Conservation (phyloP, 305 asterid species). For the Fraxinus ornus region DNA sequence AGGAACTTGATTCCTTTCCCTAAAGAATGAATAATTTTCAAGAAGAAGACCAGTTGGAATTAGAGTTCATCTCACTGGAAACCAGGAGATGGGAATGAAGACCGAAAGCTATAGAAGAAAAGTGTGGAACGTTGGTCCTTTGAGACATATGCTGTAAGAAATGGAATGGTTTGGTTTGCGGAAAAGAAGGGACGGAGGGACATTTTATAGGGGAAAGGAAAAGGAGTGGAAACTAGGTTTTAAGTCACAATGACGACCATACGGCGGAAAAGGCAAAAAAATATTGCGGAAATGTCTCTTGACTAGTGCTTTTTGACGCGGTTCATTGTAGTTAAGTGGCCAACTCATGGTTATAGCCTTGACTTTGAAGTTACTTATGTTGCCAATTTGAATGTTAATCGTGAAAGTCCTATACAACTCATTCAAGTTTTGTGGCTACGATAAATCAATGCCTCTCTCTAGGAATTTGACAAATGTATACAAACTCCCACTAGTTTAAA, state of each 20-base stretch:
- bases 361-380: neutral
- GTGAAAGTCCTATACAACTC: neutral
- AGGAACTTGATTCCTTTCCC: neutral
- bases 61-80: conserved; percentile 83
- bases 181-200: neutral
- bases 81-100: conserved; percentile 92
- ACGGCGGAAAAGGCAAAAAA: neutral
- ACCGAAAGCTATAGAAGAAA: conserved; percentile 70
- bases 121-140: conserved; percentile 75
- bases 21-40: neutral
- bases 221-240: conserved; percentile 20
- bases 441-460: neutral
- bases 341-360: neutral
- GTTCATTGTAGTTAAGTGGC: neutral
- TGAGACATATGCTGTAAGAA: conserved; percentile 68
- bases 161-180: neutral
- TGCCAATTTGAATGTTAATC: neutral
- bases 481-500: too few species aligned
- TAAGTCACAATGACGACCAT: neutral
- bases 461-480: neutral
- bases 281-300: neutral
- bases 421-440: neutral
- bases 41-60: conserved; percentile 55
- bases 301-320: conserved; percentile 21
- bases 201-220: neutral